Base-by-base conservation (phyloP, 2,329 filamentous ascomycete species). In the Ceratocystis cubensis region DNA sequence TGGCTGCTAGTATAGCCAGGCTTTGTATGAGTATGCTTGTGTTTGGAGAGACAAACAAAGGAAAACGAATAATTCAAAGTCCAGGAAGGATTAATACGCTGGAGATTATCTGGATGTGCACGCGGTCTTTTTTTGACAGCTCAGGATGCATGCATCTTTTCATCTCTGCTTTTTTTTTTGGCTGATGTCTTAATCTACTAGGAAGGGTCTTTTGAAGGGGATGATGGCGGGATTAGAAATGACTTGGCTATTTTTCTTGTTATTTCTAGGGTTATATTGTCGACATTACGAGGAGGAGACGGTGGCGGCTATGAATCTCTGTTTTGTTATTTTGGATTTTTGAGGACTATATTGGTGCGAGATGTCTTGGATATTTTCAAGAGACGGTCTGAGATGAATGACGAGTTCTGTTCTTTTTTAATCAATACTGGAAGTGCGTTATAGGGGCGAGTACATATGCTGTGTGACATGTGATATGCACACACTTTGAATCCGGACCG, bases 21-120 rank as follows among this genome's bases (percentile, higher is more conserved):
- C 28, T n/a, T 37, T 68, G 66, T 68, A 68, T 41, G 66, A 68
- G 61, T 68, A 68, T 62, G 63, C 20, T 41, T 17, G 33, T 56
- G 46, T 30, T 41, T 59, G 56, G 22, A 30, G 46, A 64, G 46
- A 50, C 22, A 33, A 45, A 64, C 3, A 33, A 28, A 8, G 20
- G 20, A n/a, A 25, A 22, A 28, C 30, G 62, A n/a, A n/a, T 33
- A 20, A 25, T 37, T 22, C 33, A 41, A 25, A 41, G 22, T 28
- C 25, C 22, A 45, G 30, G 22, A 13, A 44, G n/a, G 41, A 63
- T 59, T 15, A 59, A 59, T 8, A 59, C 7, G 28, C 56, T 33
- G 30, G 30, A 3, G 25, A 37, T 59, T 59, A 59, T 15, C 33
- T 15, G 33, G 17, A 59, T 59, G 56, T 59, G 56, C 33, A 37